Percentiles rank a stretch among this genome's conserved stretches.
phyloP scores from a whole-genome alignment of 2,329 filamentous ascomycete genomes.

The Hysterium pulicare region DNA sequence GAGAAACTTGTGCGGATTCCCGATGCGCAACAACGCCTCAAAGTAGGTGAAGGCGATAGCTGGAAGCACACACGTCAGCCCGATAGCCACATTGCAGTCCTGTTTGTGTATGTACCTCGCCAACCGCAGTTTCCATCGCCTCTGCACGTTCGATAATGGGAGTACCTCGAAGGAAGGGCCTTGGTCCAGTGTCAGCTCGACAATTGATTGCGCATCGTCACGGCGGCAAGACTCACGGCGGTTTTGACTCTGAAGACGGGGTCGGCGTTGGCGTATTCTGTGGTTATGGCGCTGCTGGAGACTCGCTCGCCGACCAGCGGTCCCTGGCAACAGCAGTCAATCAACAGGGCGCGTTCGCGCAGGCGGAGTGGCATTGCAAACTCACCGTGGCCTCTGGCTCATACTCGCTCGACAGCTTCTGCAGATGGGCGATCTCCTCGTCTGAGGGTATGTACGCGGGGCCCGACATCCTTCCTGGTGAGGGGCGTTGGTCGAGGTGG shows the following conservation, averaged over 20 bases:
- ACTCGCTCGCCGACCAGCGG: constrained; percentile 77
- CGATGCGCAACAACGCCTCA: constrained; percentile 71
- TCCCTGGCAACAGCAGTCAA: constrained; percentile 54
- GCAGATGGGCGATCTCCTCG: constrained; percentile 59
- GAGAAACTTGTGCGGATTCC: constrained; percentile 62
- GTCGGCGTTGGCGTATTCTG: constrained; percentile 87
- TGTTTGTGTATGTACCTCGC: constrained; percentile 64
- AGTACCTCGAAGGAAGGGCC: constrained; percentile 79
- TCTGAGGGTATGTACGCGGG: constrained; percentile 37
- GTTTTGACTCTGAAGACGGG: constrained; percentile 84
- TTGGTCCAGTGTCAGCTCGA: constrained; percentile 36
- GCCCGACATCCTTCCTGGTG: constrained; percentile 36
- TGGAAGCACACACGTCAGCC: constrained; percentile 44
- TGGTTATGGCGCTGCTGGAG: constrained; percentile 71
- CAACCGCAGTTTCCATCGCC: constrained; percentile 97
- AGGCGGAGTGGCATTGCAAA: constrained; percentile 8
- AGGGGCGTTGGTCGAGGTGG: constrained; percentile 23
- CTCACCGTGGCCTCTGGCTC: constrained; percentile 57
- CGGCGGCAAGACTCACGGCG: constrained; percentile 55
- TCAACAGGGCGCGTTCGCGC: constrained; percentile 9
- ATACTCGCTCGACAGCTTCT: constrained; percentile 60
- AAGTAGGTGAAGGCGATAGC: constrained; percentile 93
- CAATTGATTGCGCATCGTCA: constrained; percentile 3
- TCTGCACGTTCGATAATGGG: constrained; percentile 80
- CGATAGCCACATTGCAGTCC: constrained; percentile 1